phyloP scores from a whole-genome alignment of 192 early-diverging fungal species.

The Coemansia sp. region DNA sequence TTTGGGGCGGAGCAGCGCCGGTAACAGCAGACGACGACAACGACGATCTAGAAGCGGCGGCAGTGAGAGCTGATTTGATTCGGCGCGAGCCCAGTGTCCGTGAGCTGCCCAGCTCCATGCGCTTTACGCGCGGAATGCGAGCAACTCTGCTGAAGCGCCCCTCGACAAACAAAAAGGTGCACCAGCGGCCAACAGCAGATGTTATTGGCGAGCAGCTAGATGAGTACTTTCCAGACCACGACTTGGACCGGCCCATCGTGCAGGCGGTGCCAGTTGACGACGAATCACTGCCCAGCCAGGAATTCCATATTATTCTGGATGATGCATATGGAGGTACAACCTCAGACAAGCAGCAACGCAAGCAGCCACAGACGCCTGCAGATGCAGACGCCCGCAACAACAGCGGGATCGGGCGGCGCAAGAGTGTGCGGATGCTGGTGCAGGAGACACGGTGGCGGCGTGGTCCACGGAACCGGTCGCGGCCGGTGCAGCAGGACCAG shows the following conservation, averaged over 20 bases:
- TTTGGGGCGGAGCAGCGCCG: constrained; percentile 16
- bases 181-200: constrained; percentile 62
- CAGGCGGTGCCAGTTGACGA: constrained; percentile 45
- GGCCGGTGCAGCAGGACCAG: constrained; percentile 9
- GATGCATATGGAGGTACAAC: constrained; percentile 10
- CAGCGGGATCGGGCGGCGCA: constrained; percentile 29
- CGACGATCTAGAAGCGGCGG: constrained; percentile 6
- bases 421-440: constrained; percentile 56
- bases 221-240: constrained; percentile 71
- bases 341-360: constrained; percentile 2
- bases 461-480: not conserved
- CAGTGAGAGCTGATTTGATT: constrained; percentile 3
- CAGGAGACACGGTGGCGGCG: constrained; percentile 42
- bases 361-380: constrained; percentile 1
- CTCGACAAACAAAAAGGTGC: constrained; percentile 15
- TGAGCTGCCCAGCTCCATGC: constrained; percentile 35
- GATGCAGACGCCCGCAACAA: not conserved
- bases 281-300: constrained; percentile 20
- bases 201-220: constrained; percentile 67
- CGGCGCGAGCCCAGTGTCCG: constrained; percentile 3
- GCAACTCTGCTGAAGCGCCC: constrained; percentile 42
- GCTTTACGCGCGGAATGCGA: constrained; percentile 49
- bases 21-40: not conserved
- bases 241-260: constrained; percentile 70
- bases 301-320: constrained; percentile 47